phyloP scores from a whole-genome alignment of 2,329 filamentous ascomycete genomes.

The Fusarium succisae region DNA sequence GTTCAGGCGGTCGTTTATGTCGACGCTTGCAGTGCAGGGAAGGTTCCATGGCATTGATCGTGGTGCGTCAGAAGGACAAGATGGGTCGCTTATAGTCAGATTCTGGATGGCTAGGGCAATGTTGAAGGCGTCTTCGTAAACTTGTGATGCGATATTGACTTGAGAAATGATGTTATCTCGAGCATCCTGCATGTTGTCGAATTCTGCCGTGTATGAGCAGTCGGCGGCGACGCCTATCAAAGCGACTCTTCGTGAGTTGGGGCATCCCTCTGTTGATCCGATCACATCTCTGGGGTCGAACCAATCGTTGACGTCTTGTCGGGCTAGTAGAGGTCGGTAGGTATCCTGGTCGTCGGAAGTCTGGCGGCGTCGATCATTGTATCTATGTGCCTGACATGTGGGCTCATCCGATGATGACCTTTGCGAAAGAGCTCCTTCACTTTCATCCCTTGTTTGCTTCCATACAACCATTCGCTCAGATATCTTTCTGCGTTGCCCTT shows the following conservation, averaged over 20 bases:
- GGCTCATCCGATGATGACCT: not conserved
- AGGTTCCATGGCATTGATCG: slow-evolving; percentile 79
- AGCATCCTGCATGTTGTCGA: slow-evolving; percentile 68
- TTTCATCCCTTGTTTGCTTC: not conserved
- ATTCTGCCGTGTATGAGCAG: slow-evolving; percentile 79
- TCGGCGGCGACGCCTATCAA: slow-evolving; percentile 92
- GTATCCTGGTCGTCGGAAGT: not conserved
- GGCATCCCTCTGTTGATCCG: slow-evolving; percentile 80
- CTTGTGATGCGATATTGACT: slow-evolving; percentile 82
- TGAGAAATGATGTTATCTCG: slow-evolving; percentile 78
- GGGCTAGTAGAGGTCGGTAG: not conserved
- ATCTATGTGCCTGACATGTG: not conserved
- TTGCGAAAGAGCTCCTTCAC: not conserved
- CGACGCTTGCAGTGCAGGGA: slow-evolving; percentile 66
- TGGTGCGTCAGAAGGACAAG: slow-evolving; percentile 69
- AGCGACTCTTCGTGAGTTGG: slow-evolving; percentile 81
- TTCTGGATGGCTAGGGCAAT: slow-evolving; percentile 86
- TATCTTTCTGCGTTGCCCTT: not conserved
- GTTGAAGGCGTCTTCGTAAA: slow-evolving; percentile 89
- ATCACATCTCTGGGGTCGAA: slow-evolving; percentile 54
- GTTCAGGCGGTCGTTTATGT: slow-evolving; percentile 78
- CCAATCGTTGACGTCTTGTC: not conserved
- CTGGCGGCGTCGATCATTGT: not conserved
- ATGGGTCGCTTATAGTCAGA: slow-evolving; percentile 73
- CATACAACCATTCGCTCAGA: slow-evolving; percentile 24